Conservation (phyloP, 345 rosid species). For the Noccaea caerulescens region DNA sequence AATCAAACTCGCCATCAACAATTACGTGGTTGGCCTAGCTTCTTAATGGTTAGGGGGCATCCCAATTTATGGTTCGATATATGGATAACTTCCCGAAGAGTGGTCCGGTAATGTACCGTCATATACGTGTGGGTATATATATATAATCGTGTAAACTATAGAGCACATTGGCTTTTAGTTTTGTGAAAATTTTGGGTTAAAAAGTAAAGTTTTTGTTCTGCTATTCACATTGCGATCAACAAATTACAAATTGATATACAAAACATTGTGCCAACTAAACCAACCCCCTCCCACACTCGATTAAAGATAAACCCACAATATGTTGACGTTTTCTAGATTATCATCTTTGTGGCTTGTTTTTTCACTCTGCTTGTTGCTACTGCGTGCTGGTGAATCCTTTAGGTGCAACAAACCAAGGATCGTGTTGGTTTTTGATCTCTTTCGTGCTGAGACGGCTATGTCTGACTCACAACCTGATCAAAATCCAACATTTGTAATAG, state of each 20-base stretch:
- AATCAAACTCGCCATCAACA: conserved; percentile 11
- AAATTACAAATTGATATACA: not conserved
- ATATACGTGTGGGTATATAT: not conserved
- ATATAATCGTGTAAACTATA: not conserved
- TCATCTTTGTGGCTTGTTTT: not conserved
- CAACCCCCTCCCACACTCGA: not conserved
- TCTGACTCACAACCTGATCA: not conserved
- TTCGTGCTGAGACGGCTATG: not conserved
- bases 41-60: not conserved
- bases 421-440: not conserved
- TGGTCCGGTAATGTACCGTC: conserved; percentile 3
- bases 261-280: not conserved
- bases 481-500: not conserved
- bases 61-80: not conserved
- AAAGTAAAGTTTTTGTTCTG: not conserved
- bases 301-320: not conserved
- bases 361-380: not conserved
- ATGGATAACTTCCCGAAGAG: not conserved
- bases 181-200: not conserved
- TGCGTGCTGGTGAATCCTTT: not conserved
- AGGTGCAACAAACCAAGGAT: not conserved
- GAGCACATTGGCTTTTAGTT: too few relatives aligned
- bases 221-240: not conserved
- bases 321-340: not conserved
- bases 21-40: conserved; percentile 18